Percentiles rank a stretch among this genome's conserved stretches.
Evolutionary conservation across 805 yeast genomes (phyloP).

Genomic region (Blastobotrys attinorum): DNA sequence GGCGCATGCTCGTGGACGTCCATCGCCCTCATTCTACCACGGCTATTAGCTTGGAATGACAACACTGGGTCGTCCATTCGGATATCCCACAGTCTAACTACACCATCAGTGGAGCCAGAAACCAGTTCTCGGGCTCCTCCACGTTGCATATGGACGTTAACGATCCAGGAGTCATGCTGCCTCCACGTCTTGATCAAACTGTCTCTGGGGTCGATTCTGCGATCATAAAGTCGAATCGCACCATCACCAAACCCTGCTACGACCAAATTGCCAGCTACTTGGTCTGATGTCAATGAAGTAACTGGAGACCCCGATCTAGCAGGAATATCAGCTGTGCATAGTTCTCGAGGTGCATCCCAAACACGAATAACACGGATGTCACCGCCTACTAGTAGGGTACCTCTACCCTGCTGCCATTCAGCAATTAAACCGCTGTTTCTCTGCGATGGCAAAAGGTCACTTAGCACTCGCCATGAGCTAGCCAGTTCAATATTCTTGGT

Average conservation of each 20-base stretch:
- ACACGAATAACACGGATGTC: constrained; percentile 85
- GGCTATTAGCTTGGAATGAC: constrained; percentile 45
- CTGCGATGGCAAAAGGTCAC: constrained; percentile 74
- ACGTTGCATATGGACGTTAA: constrained; percentile 88
- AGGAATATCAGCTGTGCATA: constrained; percentile 79
- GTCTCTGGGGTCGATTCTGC: constrained; percentile 76
- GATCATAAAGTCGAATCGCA: constrained; percentile 79
- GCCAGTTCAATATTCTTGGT: constrained; percentile 50
- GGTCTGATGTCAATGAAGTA: constrained; percentile 86
- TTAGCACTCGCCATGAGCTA: constrained; percentile 88
- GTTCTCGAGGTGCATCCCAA: constrained; percentile 96
- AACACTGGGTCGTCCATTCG: constrained; percentile 59
- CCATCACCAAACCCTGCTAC: constrained; percentile 93
- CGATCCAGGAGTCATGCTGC: constrained; percentile 46
- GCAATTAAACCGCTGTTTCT: constrained; percentile 75
- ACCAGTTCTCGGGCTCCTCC: constrained; percentile 90
- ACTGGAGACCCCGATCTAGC: constrained; percentile 86
- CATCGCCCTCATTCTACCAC: constrained; percentile 50
- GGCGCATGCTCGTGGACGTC: constrained; percentile 97
- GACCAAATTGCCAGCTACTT: constrained; percentile 84
- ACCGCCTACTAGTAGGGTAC: constrained; percentile 85
- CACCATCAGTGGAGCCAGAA: constrained; percentile 72
- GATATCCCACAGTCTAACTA: constrained; percentile 85
- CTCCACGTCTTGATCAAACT: constrained; percentile 83
- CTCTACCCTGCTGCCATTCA: constrained; percentile 97